Evolutionary conservation across 116 monocot genomes (phyloP).

Genomic region (Papilionanthe hybrid): DNA sequence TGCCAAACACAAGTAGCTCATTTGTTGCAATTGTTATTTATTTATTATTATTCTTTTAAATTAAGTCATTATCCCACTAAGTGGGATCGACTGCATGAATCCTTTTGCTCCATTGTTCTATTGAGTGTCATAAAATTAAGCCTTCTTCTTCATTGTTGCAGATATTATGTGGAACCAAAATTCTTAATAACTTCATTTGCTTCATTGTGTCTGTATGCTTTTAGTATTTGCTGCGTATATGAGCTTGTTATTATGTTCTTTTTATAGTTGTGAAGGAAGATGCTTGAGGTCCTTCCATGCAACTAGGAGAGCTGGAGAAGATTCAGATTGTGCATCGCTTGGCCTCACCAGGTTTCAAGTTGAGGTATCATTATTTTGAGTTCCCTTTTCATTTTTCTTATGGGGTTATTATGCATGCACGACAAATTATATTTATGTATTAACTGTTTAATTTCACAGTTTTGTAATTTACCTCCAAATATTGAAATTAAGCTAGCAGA

Average conservation of each 20-base stretch:
- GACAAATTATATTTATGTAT: neutral
- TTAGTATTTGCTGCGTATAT: neutral
- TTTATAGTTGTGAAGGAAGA: conserved; percentile 78
- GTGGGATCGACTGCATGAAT: no score
- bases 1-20: neutral
- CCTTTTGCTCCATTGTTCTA: no score
- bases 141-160: no score
- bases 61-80: no score
- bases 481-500: neutral
- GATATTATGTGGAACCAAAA: neutral
- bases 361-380: conserved; percentile 33
- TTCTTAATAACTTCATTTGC: neutral
- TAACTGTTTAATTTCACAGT: neutral
- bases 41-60: no score
- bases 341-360: conserved; percentile 61
- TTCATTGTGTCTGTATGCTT: neutral
- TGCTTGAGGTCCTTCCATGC: conserved; percentile 97
- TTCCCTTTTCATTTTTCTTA: neutral
- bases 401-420: neutral
- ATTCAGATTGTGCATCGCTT: conserved; percentile 61
- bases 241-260: conserved; percentile 3
- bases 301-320: conserved; percentile 39
- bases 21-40: neutral
- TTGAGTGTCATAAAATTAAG: no score
- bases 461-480: neutral